Base-by-base conservation (phyloP, 345 rosid species). In the Triadica sebifera region DNA sequence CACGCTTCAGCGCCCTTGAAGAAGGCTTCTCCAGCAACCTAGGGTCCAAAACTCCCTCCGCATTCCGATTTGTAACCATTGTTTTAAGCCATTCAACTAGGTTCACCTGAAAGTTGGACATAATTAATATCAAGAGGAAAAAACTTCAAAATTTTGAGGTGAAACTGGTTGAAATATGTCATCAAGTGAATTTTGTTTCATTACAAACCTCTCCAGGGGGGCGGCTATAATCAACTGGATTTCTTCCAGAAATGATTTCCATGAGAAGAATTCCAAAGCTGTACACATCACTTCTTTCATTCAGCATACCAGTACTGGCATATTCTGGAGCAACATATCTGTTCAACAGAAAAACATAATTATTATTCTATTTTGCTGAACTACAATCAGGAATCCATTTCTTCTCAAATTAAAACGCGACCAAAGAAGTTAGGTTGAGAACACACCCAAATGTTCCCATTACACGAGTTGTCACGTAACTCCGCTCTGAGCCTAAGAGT, bases 251-350 rank as follows among this genome's bases (percentile, higher is more conserved):
- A 51, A 92, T 85, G 76, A 94, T 78, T 83, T 94, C 97, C 98
- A 94, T 94, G 29, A 94, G 78, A 67, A 94, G 93, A 79, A 94
- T 90, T 46, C 98, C 98, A 46, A 94, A 94, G 81, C 98, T 90
- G 79, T 94, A 94, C 2, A 85, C 94, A 81, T 94, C 97, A 58
- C 98, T 94, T 78, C 91, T 90, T 83, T 94, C 98, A 60, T 92
- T 94, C 85, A 94, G 83, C 98, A 94, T 94, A 58, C 98, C 98
- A 0, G 98, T 94, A 81, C 98, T 90, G 9, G 98, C 98, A 75
- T 94, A 94, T 69, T 94, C 98, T 22, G 98, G 98, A 63, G 98
- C 98, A 69, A 94, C 98, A 74, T 92, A 94, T 51, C 95, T 90
- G 82, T 16, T 22, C 71, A 72, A 72, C 37, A 75, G 19, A n/a